A percentile compares a stretch with the other conserved stretches of the same genome.
These are phyloP conservation scores for Cryptococcus sp. DNA, from an alignment of 1,284 basidiomycete genomes.

Conservation along the genomic window DNA sequence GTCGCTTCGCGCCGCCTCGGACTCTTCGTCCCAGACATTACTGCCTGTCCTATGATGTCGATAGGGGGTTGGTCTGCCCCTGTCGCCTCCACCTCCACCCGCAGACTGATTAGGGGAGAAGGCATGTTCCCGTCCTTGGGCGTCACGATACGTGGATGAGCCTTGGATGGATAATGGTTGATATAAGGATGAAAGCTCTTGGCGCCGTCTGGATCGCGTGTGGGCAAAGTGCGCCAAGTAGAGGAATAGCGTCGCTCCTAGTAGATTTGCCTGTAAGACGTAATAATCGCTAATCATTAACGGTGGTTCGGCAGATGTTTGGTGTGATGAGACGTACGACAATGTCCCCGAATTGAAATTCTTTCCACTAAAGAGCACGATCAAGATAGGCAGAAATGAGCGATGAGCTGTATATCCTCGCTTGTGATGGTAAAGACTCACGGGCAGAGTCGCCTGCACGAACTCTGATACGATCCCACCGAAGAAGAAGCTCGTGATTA, in stretches of 20 bases:
- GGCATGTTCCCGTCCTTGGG: slow-evolving; percentile 44
- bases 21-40: slow-evolving; percentile 44
- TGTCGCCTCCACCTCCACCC: slow-evolving; percentile 1
- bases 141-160: slow-evolving; percentile 42
- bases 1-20: slow-evolving; percentile 20
- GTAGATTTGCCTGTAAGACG: slow-evolving; percentile 43
- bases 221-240: slow-evolving; percentile 45
- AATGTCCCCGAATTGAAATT: slow-evolving; percentile 52
- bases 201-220: slow-evolving; percentile 28
- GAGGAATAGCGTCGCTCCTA: slow-evolving; percentile 47
- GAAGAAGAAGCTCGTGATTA: slow-evolving; percentile 43
- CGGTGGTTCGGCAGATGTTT: not conserved
- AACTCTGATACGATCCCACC: slow-evolving; percentile 51
- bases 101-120: slow-evolving; percentile 18
- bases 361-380: slow-evolving; percentile 37
- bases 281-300: not conserved
- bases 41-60: slow-evolving; percentile 15
- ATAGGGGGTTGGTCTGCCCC: slow-evolving; percentile 5
- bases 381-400: no score
- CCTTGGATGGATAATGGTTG: slow-evolving; percentile 39
- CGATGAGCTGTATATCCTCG: not conserved
- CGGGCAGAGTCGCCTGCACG: slow-evolving; percentile 49
- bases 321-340: slow-evolving; percentile 19
- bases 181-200: slow-evolving; percentile 48
- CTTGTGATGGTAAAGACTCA: slow-evolving; percentile 24